Evolutionary conservation across 129 eudicot genomes (phyloP), one percentile per base, ranked within the genome.

Genomic region (Flaveria linearis): DNA sequence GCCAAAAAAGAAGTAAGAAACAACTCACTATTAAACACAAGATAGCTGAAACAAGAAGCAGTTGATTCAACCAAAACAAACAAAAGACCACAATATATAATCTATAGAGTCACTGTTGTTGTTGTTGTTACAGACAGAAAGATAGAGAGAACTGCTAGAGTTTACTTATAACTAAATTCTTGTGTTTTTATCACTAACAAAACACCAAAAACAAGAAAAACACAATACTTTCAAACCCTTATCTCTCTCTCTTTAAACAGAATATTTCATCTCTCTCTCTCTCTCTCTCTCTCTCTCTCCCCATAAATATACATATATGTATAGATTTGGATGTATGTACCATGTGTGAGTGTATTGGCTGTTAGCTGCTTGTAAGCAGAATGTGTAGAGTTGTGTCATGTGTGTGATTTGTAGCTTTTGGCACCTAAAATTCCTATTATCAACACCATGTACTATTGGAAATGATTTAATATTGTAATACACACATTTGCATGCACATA

Each of bases 351-450:
- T 82, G 57, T 77, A 79, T 92, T 87, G 96, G 91, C 89, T 78
- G 89, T 73, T 83, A 80, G 90, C 88, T 87, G 90, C 92, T 88
- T 87, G 92, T 84, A 85, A 84, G 84, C 64, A 84, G 96, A 92
- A 89, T 87, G 88, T 92, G 90, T 92, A 82, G 90, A 89, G 85
- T 83, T 85, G 79, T n/a, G n/a, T n/a, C n/a, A n/a, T n/a, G n/a
- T 84, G 96, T 84, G 91, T 87, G 78, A 61, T 71, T 72, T 82
- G 85, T 82, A 77, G 84, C 71, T 84, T 88, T 86, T 85, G 82
- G 89, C 53, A 85, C 86, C 91, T 86, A 74, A 85, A 86, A 78
- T 82, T 77, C 86, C 81, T 81, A 61, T 81, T 81, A 85, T 77
- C 95, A 84, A 90, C 79, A 45, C 41, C 41, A 36, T 36, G 41